phyloP scores from a whole-genome alignment of 2,329 filamentous ascomycete species.

The Bipolaris cookei region DNA sequence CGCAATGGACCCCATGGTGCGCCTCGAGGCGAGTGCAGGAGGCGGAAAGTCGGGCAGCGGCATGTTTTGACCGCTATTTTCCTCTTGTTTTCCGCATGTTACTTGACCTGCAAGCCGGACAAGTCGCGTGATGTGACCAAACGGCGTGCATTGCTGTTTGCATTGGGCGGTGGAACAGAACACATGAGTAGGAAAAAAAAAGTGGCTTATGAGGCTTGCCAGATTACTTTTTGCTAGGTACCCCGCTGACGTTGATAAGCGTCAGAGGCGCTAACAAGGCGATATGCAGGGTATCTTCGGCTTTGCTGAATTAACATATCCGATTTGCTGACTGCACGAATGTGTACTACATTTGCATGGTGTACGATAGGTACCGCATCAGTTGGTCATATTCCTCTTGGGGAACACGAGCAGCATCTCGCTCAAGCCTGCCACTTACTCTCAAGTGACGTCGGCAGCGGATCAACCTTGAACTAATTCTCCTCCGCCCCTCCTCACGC shows the following conservation, averaged over 20 bases:
- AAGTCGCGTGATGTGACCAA: neutral
- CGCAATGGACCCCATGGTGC: neutral
- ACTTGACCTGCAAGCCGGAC: neutral
- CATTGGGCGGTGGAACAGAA: neutral
- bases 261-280: neutral
- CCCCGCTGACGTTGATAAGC: slow-evolving; percentile 1
- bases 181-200: neutral
- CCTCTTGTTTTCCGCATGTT: neutral
- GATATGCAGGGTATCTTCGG: neutral
- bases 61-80: neutral
- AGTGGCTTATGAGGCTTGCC: neutral
- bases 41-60: neutral
- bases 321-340: neutral
- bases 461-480: neutral
- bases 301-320: neutral
- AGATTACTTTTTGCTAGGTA: neutral
- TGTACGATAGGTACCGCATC: neutral
- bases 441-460: neutral
- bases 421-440: neutral
- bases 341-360: neutral
- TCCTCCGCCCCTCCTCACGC: neutral
- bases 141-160: neutral
- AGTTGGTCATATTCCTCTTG: neutral
- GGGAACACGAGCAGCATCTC: neutral
- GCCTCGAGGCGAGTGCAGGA: neutral